Percentiles rank a stretch among this genome's conserved stretches.
These are phyloP conservation scores for Amanita polypyramis DNA, from an alignment of 768 basidiomycete genomes.

Conservation along the genomic window DNA sequence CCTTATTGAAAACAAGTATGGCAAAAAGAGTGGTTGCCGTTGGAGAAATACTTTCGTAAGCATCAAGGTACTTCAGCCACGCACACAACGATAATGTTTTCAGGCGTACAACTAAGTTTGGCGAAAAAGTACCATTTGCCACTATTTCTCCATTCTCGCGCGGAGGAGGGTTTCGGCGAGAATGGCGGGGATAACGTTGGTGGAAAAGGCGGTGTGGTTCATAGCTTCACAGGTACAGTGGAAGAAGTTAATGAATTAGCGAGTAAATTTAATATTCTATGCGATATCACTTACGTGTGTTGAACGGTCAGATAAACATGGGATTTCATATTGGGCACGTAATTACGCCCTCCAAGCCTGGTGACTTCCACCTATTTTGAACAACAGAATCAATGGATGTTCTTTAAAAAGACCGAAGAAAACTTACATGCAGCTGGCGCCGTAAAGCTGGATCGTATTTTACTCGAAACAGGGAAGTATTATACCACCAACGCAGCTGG, in stretches of 20 bases:
- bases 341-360: not conserved
- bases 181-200: slow-evolving; percentile 46
- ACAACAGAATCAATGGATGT: slow-evolving; percentile 58
- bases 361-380: not conserved
- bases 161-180: slow-evolving; percentile 54
- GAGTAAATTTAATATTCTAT: slow-evolving; percentile 14
- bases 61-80: slow-evolving; percentile 20
- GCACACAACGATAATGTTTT: not conserved
- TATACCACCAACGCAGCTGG: not conserved
- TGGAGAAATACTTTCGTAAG: slow-evolving; percentile 62
- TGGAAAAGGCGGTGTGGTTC: slow-evolving; percentile 66
- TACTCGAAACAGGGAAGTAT: slow-evolving; percentile 64
- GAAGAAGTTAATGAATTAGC: slow-evolving; percentile 61
- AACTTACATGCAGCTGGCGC: slow-evolving; percentile 44
- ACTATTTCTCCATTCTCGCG: slow-evolving; percentile 72
- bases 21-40: slow-evolving; percentile 56
- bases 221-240: slow-evolving; percentile 65
- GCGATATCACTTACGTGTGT: not conserved
- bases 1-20: slow-evolving; percentile 37
- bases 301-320: slow-evolving; percentile 49
- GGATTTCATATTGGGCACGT: slow-evolving; percentile 56
- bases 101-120: slow-evolving; percentile 34
- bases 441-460: slow-evolving; percentile 48
- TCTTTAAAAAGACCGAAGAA: slow-evolving; percentile 61
- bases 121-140: slow-evolving; percentile 68